Base-by-base conservation (phyloP, 148 eudicot species). In the Camellia japonica region DNA sequence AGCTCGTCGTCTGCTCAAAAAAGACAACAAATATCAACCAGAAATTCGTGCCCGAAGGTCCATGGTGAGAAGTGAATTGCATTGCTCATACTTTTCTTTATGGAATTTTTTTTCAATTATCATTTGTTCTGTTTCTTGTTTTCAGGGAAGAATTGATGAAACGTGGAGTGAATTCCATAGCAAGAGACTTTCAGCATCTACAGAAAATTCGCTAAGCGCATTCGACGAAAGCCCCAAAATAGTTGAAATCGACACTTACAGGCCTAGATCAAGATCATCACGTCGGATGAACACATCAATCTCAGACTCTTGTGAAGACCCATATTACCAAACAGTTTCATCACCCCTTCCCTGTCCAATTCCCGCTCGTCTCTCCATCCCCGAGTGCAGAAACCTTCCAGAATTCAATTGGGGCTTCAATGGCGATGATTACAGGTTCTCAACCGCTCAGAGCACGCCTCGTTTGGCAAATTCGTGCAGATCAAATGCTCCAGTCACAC, bases 401-500 rank as follows among this genome's bases (percentile, higher is more conserved):
- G 92, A 88, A 61, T 83, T 76, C 51, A 93, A 94, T 5, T 93
- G 90, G 90, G 59, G 84, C 54, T 89, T 82, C 79, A 60, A 74
- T 3, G 88, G 81, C 2, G 91, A 90, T 19, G 90, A 93, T 0
- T 87, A 77, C 16, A 81, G 87, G 80, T 81, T 80, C 77, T 84
- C 94, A 0, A 89, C 98, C 0, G 92, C 97, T 8, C 96, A 95
- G 7, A 90, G 88, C 87, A 95, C 98, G 1, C 98, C 98, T 5
- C 89, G 97, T 14, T 86, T 92, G 14, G 60, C 82, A 0, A 86
- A 81, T 69, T 86, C 87, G 1, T 41, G 44, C 49, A 81, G 87
- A 71, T 73, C 84, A 7, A 85, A 85, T 18, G 90, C 80, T 8
- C 88, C 91, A 0, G 75, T 73, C 7, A 93, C 98, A 2, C 97